Percentiles rank a stretch among this genome's conserved stretches.
phyloP scores from a whole-genome alignment of 2,329 filamentous ascomycete genomes.

The Emericellopsis atlantica region DNA sequence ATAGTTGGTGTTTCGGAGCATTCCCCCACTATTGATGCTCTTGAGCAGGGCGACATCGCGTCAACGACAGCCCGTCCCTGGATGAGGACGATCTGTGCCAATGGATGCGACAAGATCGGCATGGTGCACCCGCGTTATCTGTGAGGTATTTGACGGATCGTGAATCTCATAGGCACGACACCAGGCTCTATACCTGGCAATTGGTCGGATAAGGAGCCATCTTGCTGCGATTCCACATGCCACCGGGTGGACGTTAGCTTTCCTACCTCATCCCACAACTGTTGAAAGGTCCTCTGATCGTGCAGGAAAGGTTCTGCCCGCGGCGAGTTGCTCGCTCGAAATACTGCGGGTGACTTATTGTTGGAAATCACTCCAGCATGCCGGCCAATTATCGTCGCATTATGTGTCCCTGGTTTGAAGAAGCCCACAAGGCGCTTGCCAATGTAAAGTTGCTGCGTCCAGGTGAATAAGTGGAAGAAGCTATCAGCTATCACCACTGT shows the following conservation, averaged over 20 bases:
- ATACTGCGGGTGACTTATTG: constrained; percentile 6
- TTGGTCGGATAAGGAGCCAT: constrained; percentile 5
- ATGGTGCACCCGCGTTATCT: too few relatives aligned
- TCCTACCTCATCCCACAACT: constrained; percentile 41
- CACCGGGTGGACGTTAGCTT: constrained; percentile 33
- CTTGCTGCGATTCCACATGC: constrained; percentile 27
- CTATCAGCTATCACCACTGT: constrained; percentile 35
- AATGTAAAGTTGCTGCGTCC: constrained; percentile 31
- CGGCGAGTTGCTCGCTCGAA: constrained; percentile 7
- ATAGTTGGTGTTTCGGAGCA: too few relatives aligned
- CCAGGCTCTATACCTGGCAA: constrained; percentile 13
- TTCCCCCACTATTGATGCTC: too few relatives aligned
- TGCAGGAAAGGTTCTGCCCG: constrained; percentile 28
- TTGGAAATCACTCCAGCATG: constrained; percentile 27
- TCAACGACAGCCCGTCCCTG: too few relatives aligned
- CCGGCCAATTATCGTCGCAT: constrained; percentile 35
- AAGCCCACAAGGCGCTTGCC: constrained; percentile 31
- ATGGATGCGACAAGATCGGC: too few relatives aligned
- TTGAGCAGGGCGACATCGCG: too few relatives aligned
- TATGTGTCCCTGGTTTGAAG: constrained; percentile 26
- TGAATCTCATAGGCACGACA: constrained; percentile 18
- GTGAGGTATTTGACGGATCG: constrained; percentile 17
- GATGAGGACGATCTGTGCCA: too few relatives aligned
- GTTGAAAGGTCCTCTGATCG: constrained; percentile 34
- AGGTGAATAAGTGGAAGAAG: constrained; percentile 37